Base-by-base conservation (phyloP, 495 filamentous ascomycete genomes). In the Xylaria palmicola region DNA sequence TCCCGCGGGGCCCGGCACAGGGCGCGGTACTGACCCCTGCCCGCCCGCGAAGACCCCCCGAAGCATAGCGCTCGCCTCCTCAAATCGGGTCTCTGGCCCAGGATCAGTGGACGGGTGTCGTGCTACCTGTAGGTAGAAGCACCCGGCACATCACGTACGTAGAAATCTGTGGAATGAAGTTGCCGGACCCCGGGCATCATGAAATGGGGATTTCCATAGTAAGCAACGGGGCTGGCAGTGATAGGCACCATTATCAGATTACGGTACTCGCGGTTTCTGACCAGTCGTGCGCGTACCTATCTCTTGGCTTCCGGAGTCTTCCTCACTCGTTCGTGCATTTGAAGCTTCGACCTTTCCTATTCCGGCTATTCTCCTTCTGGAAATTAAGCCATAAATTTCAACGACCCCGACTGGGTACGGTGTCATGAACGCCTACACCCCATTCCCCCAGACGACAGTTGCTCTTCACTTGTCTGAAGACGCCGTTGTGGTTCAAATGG, bases 1-100 rank as follows among this genome's bases (percentile, higher is more conserved):
- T 19, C 30, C 55, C 55, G 55, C 55, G 55, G 55, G 55, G 37
- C 19, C 55, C 55, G 55, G 55, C 29, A 36, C 41, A 44, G 27
- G 15, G 20, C 41, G 12, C 15, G 54, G 53, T 26, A 36, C 17
- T 47, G 4, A 29, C 8, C 52, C 37, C 29, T 20, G 22, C 29
- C 47, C 2, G 27, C 27, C 47, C 47, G 17, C 3, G 6, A 29
- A 3, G 27, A n/a, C n/a, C n/a, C n/a, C n/a, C n/a, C n/a, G n/a
- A n/a, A n/a, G n/a, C n/a, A n/a, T n/a, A n/a, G n/a, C n/a, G n/a
- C n/a, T n/a, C n/a, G n/a, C n/a, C n/a, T n/a, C n/a, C n/a, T n/a
- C n/a, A n/a, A n/a, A n/a, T n/a, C n/a, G n/a, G n/a, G n/a, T n/a
- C n/a, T n/a, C n/a, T n/a, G n/a, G n/a, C n/a, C n/a, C n/a, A n/a